Conservation (phyloP, 2,329 filamentous ascomycete species). For the Pseudogymnoascus sp. region DNA sequence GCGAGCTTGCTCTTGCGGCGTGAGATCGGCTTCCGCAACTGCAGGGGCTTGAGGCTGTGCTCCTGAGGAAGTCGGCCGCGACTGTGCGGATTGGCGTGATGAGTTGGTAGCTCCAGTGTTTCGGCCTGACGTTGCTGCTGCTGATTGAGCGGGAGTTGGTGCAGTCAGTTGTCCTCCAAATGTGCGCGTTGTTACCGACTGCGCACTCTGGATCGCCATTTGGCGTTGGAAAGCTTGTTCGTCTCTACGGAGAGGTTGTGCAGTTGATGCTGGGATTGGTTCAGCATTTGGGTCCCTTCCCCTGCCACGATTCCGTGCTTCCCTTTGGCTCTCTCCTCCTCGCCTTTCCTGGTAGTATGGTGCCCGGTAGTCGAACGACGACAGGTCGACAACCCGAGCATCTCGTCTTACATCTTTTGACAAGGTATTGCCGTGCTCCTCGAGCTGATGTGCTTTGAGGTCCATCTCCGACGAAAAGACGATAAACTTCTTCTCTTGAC, state of each 20-base stretch:
- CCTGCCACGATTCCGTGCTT: slow-evolving; percentile 43
- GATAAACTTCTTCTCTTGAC: slow-evolving; percentile 93
- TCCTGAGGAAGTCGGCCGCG: slow-evolving; percentile 11
- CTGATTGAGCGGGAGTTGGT: slow-evolving; percentile 35
- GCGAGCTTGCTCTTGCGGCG: slow-evolving; percentile 73
- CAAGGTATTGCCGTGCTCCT: slow-evolving; percentile 68
- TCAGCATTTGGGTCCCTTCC: slow-evolving; percentile 86
- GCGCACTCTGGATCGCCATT: slow-evolving; percentile 81
- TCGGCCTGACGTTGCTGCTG: slow-evolving; percentile 9
- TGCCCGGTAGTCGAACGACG: slow-evolving; percentile 70
- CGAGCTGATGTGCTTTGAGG: slow-evolving; percentile 84
- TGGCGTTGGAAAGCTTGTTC: slow-evolving; percentile 88
- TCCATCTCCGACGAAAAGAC: slow-evolving; percentile 95
- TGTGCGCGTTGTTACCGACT: slow-evolving; percentile 67
- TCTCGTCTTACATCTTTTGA: slow-evolving; percentile 80
- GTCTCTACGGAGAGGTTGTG: slow-evolving; percentile 73
- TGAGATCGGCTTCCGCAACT: slow-evolving; percentile 44
- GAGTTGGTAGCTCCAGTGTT: neutral
- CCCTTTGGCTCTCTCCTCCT: slow-evolving; percentile 37
- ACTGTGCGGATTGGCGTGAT: neutral
- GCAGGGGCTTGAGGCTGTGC: slow-evolving; percentile 35
- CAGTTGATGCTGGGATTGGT: slow-evolving; percentile 64
- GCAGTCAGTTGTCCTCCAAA: slow-evolving; percentile 77
- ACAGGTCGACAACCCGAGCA: slow-evolving; percentile 77
- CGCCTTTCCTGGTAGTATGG: slow-evolving; percentile 55